Evolutionary conservation across 305 asterid genomes (phyloP), one percentile per base, ranked within the genome.

Genomic region (Fraxinus floribunda): DNA sequence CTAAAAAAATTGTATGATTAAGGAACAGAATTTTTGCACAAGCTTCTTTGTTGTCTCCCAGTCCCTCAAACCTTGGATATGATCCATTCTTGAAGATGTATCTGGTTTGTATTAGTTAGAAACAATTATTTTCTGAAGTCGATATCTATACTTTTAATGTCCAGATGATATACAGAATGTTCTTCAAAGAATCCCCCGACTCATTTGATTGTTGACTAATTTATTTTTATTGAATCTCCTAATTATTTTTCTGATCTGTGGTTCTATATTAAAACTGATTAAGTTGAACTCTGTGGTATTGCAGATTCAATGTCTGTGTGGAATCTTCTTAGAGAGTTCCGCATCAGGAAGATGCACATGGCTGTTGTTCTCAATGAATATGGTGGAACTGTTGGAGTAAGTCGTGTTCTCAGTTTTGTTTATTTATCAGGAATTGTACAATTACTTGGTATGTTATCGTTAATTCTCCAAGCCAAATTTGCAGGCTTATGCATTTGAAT

Each of bases 281-380:
- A 46, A 36, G 77, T 26, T 87, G 7, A 71, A 79, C 57, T 34
- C 75, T 81, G 75, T 76, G 80, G 83, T 34, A 52, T 49, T 92
- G 85, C 91, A 97, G 99, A 97, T 95, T 97, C 99, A 78, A 97
- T 97, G 99, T 95, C 98, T 30, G 99, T 97, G 34, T 97, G 99
- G 99, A 97, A 97, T 89, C 98, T 97, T 88, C 98, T 97, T 55
- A 92, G 99, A 86, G 99, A 97, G 88, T 97, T 97, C 91, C 97
- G 99, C 84, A 97, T 97, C 88, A 92, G 99, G 91, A 97, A 97
- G 89, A 97, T 97, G 76, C 98, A 97, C 91, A 97, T 97, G 98
- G 99, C 99, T 81, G 97, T 97, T 87, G 99, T 97, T 86, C 95
- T 97, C 30, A 97, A 97, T 38, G 99, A 97, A 86, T 97, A 97